Evolutionary conservation across 148 eudicot genomes (phyloP).

Genomic region (Silene uniflora): DNA sequence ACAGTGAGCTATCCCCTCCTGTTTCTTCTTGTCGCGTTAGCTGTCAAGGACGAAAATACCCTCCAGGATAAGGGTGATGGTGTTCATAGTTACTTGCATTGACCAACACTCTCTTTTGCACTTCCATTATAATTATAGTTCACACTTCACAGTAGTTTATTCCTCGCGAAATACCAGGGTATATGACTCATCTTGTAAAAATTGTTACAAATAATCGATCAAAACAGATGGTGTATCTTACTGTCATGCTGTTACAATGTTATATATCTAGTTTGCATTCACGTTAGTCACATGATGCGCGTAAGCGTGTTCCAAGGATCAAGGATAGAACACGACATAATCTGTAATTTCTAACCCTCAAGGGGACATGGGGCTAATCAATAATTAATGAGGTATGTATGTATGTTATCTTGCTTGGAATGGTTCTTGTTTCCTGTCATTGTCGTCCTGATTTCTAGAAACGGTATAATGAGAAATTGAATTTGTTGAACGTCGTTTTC

Average conservation of each 20-base stretch:
- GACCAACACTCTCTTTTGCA: conserved; percentile 3
- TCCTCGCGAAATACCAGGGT: no score
- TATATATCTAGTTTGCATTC: background rate
- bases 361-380: background rate
- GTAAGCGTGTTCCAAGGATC: no score
- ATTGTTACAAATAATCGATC: background rate
- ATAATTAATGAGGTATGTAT: no score
- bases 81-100: conserved; percentile 25
- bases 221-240: background rate
- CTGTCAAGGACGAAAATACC: conserved; percentile 64
- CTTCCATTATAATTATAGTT: background rate
- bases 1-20: conserved; percentile 76
- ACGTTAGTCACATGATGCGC: no score
- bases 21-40: conserved; percentile 51
- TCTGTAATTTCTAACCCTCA: background rate
- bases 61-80: conserved; percentile 22
- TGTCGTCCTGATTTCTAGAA: background rate
- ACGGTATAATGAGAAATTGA: background rate
- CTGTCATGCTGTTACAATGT: background rate
- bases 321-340: background rate
- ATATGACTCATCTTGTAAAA: no score
- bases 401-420: background rate
- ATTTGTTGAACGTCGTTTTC: background rate
- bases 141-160: background rate
- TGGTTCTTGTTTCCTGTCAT: background rate